Evolutionary conservation across 2,329 filamentous ascomycete genomes (phyloP), one percentile per base, ranked within the genome.

Genomic region (Metarhizium rileyi): DNA sequence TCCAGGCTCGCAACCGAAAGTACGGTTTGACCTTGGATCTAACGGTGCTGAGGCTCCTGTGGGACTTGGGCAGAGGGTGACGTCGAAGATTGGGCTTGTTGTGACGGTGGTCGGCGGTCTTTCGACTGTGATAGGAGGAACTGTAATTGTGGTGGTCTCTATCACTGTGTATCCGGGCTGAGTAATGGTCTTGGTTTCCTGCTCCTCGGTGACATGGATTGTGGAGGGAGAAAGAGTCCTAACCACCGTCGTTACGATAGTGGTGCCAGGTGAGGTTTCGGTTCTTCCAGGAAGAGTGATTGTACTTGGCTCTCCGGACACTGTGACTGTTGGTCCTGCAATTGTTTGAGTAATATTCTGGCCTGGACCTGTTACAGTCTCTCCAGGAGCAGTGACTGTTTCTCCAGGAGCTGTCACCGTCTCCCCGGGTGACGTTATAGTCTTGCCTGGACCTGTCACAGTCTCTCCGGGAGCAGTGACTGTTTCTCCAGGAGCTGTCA

Each of bases 1-100:
- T 28, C 77, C 76, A 2, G 77, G 75, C 12, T 53, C 46, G 58
- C 78, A 81, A 46, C 78, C 78, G 67, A 72, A 81, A 0, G 75
- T 77, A 36, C 63, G 64, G 47, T 76, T 56, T 2, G 72, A 73
- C 18, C 56, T 56, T 4, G 62, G 57, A 38, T 66, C 50, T 14
- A 72, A 64, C 1, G 61, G 53, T 12, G 44, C 60, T 49, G 35
- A 62, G 42, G 20, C 49, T 26, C 71, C 70, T 2, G 71, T 71
- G 2, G 75, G 73, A 2, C 64, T 61, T 3, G 74, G 63, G 51
- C 77, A 80, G 4, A 68, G 54, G 14, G 66, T 68, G 8, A 72
- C 60, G 1, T 57, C 38, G 18, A 59, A 61, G 16, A 60, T 52
- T 3, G 58, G 56, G 3, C 63, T 59, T 26, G 59, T 54, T 23